phyloP scores from a whole-genome alignment of 2,329 filamentous ascomycete genomes.

The Fulvia fulva region DNA sequence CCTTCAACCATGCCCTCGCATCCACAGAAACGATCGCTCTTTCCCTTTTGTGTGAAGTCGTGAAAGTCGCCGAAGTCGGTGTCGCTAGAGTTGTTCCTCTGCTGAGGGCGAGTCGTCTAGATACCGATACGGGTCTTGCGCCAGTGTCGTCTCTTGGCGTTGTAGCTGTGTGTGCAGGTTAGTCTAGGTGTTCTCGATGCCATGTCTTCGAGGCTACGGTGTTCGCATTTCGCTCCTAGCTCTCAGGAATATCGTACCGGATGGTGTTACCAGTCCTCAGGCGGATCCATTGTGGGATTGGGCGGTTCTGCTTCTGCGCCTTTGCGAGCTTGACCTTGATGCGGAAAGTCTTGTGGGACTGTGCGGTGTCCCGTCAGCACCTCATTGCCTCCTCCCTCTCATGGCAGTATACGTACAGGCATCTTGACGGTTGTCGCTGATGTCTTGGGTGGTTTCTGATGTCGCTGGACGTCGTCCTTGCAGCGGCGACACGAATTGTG shows the following conservation, averaged over 20 bases:
- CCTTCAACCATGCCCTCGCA: slow-evolving; percentile 13
- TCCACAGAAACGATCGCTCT: slow-evolving; percentile 8
- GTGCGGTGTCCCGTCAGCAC: slow-evolving; percentile 27
- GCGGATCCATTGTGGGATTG: slow-evolving; percentile 99
- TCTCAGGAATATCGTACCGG: slow-evolving; percentile 68
- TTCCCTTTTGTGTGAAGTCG: neutral
- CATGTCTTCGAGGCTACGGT: neutral
- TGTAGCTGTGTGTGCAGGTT: slow-evolving; percentile 67
- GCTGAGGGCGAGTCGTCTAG: slow-evolving; percentile 60
- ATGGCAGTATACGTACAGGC: slow-evolving; percentile 28
- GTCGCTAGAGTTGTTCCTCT: slow-evolving; percentile 6
- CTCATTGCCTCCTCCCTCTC: neutral
- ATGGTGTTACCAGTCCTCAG: slow-evolving; percentile 98
- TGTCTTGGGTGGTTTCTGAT: slow-evolving; percentile 16
- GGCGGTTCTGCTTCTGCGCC: slow-evolving; percentile 99
- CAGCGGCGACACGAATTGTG: neutral
- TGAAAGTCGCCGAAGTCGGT: slow-evolving; percentile 8
- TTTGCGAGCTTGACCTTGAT: slow-evolving; percentile 99
- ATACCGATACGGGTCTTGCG: slow-evolving; percentile 99
- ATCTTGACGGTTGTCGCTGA: slow-evolving; percentile 28
- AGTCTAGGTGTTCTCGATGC: slow-evolving; percentile 1
- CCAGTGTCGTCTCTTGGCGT: slow-evolving; percentile 99
- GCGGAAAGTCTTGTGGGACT: slow-evolving; percentile 99
- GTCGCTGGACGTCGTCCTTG: neutral
- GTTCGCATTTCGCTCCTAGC: neutral